These are phyloP conservation scores for Dictyophora rubrovolvata DNA, from an alignment of 768 basidiomycete genomes.

Conservation along the genomic window DNA sequence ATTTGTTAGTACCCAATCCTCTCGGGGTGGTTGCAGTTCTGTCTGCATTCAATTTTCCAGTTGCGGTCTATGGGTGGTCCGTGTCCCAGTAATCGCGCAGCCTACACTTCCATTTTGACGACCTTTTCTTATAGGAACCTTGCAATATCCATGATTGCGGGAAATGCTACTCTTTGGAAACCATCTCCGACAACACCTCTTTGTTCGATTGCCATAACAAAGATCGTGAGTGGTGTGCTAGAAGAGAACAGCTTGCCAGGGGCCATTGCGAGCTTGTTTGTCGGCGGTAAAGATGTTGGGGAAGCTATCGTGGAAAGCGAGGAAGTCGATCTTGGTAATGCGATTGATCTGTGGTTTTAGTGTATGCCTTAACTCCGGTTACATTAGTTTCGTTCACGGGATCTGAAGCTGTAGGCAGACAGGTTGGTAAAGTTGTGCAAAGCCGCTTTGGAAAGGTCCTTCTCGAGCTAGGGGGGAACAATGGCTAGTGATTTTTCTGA, in stretches of 20 bases:
- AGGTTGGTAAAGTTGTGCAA: slow-evolving; percentile 82
- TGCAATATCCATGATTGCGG: slow-evolving; percentile 76
- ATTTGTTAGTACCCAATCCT: slow-evolving; percentile 73
- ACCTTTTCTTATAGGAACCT: slow-evolving; percentile 61
- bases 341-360: background rate
- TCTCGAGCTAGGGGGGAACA: slow-evolving; percentile 91
- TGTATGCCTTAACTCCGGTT: background rate
- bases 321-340: slow-evolving; percentile 68
- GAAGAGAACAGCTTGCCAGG: slow-evolving; percentile 78
- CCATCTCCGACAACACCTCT: slow-evolving; percentile 84
- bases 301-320: slow-evolving; percentile 64
- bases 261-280: slow-evolving; percentile 73
- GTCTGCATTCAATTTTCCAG: slow-evolving; percentile 94
- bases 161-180: slow-evolving; percentile 94
- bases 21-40: slow-evolving; percentile 65
- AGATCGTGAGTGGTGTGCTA: slow-evolving; percentile 70
- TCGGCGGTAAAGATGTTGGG: slow-evolving; percentile 74
- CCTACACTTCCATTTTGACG: background rate
- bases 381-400: slow-evolving; percentile 86
- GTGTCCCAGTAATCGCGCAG: slow-evolving; percentile 9
- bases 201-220: slow-evolving; percentile 84
- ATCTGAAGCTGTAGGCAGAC: slow-evolving; percentile 76
- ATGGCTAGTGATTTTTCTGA: slow-evolving; percentile 43
- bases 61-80: slow-evolving; percentile 87
- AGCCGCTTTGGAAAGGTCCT: slow-evolving; percentile 83